These are phyloP conservation scores for Beauveria rudraprayagi DNA, from an alignment of 2,329 filamentous ascomycete genomes.

Conservation along the genomic window DNA sequence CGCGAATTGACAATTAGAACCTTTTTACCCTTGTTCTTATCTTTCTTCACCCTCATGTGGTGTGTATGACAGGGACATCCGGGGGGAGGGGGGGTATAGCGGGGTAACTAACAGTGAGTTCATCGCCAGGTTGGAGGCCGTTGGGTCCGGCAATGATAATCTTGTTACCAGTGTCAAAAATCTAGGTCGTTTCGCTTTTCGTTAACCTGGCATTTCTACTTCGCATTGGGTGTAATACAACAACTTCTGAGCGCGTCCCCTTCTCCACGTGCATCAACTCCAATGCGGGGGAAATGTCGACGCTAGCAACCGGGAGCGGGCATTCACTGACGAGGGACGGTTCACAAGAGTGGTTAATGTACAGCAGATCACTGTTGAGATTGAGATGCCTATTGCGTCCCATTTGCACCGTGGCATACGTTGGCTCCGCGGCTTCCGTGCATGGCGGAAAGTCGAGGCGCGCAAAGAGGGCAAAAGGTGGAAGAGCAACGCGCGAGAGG, in stretches of 20 bases:
- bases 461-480: constrained; percentile 58
- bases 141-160: constrained; percentile 50
- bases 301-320: not conserved
- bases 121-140: constrained; percentile 47
- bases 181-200: constrained; percentile 27
- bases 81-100: not conserved
- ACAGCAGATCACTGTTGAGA: constrained; percentile 58
- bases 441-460: constrained; percentile 59
- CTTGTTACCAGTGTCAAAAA: constrained; percentile 51
- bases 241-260: not conserved
- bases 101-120: constrained; percentile 42
- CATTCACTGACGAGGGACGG: constrained; percentile 49
- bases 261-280: not conserved
- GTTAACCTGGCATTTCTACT: not conserved
- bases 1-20: not conserved
- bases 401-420: constrained; percentile 58
- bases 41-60: not conserved
- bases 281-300: not conserved
- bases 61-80: no score
- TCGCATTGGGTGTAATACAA: not conserved
- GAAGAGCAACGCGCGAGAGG: constrained; percentile 44
- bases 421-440: constrained; percentile 44
- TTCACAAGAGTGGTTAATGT: constrained; percentile 62
- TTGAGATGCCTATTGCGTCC: constrained; percentile 48
- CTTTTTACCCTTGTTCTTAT: not conserved